Evolutionary conservation across 1,284 basidiomycete species (phyloP).

Genomic region (Calocybe gambosa): DNA sequence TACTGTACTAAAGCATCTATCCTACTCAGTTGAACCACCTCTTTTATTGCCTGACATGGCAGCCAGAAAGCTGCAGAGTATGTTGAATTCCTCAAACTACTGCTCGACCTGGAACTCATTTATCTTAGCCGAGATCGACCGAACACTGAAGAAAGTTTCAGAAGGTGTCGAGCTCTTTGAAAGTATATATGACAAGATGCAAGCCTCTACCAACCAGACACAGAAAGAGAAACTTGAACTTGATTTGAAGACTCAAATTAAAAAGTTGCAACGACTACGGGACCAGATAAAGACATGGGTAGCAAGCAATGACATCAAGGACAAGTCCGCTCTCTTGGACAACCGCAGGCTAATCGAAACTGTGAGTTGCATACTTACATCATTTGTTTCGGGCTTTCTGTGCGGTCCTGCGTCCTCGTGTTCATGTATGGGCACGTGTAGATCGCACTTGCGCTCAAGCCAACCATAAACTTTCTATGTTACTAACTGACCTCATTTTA

Average conservation of each 20-base stretch:
- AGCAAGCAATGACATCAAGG: constrained; percentile 98
- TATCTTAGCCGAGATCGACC: constrained; percentile 85
- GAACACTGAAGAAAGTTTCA: constrained; percentile 89
- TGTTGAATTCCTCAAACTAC: constrained; percentile 17
- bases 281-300: constrained; percentile 99
- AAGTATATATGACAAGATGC: constrained; percentile 95
- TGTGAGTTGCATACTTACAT: constrained; percentile 47
- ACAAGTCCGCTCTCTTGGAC: constrained; percentile 91
- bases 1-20: constrained; percentile 2
- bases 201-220: constrained; percentile 86
- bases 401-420: constrained; percentile 12
- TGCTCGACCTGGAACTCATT: background rate
- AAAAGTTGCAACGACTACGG: constrained; percentile 95
- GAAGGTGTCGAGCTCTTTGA: constrained; percentile 96
- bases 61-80: constrained; percentile 78
- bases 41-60: constrained; percentile 51
- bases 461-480: constrained; percentile 18
- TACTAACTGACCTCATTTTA: constrained; percentile 19
- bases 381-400: constrained; percentile 4
- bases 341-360: constrained; percentile 97
- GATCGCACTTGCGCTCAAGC: constrained; percentile 9
- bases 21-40: constrained; percentile 10
- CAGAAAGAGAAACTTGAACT: constrained; percentile 97
- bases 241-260: constrained; percentile 96
- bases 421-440: constrained; percentile 15